Evolutionary conservation across 345 rosid species (phyloP).

Genomic region (Euphorbia lathyris): DNA sequence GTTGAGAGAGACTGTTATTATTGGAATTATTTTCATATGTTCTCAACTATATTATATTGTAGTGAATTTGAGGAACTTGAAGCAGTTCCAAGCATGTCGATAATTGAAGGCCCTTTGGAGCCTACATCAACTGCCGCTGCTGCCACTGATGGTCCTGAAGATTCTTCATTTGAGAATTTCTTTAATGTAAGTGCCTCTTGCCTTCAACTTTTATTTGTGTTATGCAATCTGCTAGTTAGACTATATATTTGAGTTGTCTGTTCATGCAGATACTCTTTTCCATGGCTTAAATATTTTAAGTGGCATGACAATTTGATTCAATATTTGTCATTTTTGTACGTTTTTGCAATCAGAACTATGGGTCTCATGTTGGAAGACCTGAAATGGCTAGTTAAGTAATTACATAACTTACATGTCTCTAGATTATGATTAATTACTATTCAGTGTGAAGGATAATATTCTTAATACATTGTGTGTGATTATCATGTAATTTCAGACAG

Average conservation of each 20-base stretch:
- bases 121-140: constrained; percentile 42
- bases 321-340: not conserved
- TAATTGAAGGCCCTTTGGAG: constrained; percentile 59
- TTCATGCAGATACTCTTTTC: no score
- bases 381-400: not conserved
- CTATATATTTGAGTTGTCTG: not conserved
- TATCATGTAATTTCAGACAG: not conserved
- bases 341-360: not conserved
- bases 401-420: not conserved
- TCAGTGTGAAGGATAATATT: not conserved
- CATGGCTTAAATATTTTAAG: not conserved
- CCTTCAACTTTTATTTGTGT: not conserved
- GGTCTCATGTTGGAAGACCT: not conserved
- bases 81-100: constrained; percentile 52
- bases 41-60: constrained; percentile 7
- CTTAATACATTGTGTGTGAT: not conserved
- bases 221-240: not conserved
- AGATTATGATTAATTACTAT: not conserved
- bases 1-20: not conserved
- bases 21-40: not conserved
- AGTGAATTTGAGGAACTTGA: constrained; percentile 74
- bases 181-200: constrained; percentile 43
- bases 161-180: constrained; percentile 52
- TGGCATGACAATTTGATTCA: not conserved
- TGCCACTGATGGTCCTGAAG: constrained; percentile 44